Conservation (phyloP, 1,284 basidiomycete genomes). For the Tilletiaria anomala region DNA sequence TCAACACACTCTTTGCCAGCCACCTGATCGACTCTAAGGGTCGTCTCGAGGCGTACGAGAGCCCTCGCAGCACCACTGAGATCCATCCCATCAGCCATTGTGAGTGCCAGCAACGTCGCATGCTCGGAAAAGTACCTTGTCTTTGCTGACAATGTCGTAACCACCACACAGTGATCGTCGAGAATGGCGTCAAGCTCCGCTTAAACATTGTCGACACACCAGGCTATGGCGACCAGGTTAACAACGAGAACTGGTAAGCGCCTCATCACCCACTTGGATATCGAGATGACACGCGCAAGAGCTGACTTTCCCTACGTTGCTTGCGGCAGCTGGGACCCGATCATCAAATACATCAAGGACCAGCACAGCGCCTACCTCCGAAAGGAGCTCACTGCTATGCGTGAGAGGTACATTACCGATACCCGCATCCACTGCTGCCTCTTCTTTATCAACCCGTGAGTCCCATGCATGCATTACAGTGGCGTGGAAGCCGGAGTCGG, state of each 20-base stretch:
- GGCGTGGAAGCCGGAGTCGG: neutral
- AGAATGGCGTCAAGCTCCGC: slow-evolving; percentile 86
- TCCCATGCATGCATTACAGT: neutral
- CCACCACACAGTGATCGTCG: slow-evolving; percentile 90
- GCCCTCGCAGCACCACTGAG: slow-evolving; percentile 83
- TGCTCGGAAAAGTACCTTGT: too few species aligned
- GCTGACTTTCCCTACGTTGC: too few species aligned
- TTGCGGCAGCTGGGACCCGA: slow-evolving; percentile 90
- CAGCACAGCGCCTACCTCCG: slow-evolving; percentile 96
- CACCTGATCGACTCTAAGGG: slow-evolving; percentile 97
- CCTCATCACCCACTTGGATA: too few species aligned
- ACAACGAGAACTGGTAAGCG: too few species aligned
- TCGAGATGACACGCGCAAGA: too few species aligned
- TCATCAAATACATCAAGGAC: slow-evolving; percentile 97
- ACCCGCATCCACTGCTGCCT: slow-evolving; percentile 95
- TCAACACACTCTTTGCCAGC: slow-evolving; percentile 97
- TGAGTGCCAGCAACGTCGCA: too few species aligned
- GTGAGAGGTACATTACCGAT: slow-evolving; percentile 94
- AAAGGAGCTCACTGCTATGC: slow-evolving; percentile 96
- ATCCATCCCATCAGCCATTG: slow-evolving; percentile 72
- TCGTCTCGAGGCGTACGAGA: slow-evolving; percentile 68
- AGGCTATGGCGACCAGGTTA: slow-evolving; percentile 94
- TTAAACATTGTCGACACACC: slow-evolving; percentile 98
- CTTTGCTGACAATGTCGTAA: too few species aligned
- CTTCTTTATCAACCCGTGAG: slow-evolving; percentile 60